Conservation (phyloP, 805 yeast genomes). For the Myxozyma neotropica region DNA sequence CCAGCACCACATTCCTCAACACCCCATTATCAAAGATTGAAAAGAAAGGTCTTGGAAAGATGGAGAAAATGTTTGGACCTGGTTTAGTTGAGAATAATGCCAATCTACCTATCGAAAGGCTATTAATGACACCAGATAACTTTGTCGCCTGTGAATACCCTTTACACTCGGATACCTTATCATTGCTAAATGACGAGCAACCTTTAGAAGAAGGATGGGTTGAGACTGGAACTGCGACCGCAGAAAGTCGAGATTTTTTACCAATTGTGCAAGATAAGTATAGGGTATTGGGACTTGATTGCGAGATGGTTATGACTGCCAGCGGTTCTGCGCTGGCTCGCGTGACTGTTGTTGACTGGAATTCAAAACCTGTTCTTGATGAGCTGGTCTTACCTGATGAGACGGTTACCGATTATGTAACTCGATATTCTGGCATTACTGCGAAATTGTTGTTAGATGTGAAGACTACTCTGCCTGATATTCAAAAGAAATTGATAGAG, state of each 20-base stretch:
- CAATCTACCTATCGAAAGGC: slow-evolving; percentile 38
- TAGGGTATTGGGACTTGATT: slow-evolving; percentile 73
- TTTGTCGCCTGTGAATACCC: slow-evolving; percentile 60
- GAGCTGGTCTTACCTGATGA: slow-evolving; percentile 76
- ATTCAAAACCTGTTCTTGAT: slow-evolving; percentile 58
- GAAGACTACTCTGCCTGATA: slow-evolving; percentile 64
- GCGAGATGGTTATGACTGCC: slow-evolving; percentile 84
- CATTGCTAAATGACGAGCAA: slow-evolving; percentile 1
- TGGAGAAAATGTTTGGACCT: background rate
- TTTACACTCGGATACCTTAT: slow-evolving; percentile 51
- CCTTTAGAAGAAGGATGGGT: slow-evolving; percentile 51
- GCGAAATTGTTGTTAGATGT: slow-evolving; percentile 63
- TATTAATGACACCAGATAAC: slow-evolving; percentile 55
- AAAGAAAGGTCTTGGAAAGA: slow-evolving; percentile 42
- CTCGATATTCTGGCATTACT: slow-evolving; percentile 86
- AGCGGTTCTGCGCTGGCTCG: slow-evolving; percentile 72
- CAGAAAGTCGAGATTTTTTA: slow-evolving; percentile 31
- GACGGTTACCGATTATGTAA: slow-evolving; percentile 76
- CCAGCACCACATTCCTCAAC: slow-evolving; percentile 56
- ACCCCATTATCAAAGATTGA: slow-evolving; percentile 63
- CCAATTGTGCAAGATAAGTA: slow-evolving; percentile 20
- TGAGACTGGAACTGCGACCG: slow-evolving; percentile 51
- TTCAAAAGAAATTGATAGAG: slow-evolving; percentile 58
- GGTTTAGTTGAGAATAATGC: background rate
- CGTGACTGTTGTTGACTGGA: slow-evolving; percentile 63